phyloP scores from a whole-genome alignment of 164 flowering plant genomes.

The Protea cynaroides region DNA sequence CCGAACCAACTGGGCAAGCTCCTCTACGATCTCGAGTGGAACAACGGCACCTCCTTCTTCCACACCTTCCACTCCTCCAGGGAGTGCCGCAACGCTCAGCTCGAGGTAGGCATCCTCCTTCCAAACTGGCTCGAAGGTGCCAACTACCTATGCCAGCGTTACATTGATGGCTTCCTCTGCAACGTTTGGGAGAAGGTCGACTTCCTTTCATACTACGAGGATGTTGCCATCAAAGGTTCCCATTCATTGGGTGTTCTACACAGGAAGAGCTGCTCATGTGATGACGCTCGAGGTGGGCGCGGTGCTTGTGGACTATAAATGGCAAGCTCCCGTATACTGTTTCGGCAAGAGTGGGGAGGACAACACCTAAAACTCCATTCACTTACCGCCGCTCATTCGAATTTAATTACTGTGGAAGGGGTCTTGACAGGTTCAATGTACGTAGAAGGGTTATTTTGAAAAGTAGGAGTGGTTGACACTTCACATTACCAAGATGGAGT shows the following conservation, averaged over 20 bases:
- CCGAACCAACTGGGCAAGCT: conserved; percentile 52
- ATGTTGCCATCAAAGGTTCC: conserved; percentile 63
- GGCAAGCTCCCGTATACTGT: conserved; percentile 84
- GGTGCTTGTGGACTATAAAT: conserved; percentile 54
- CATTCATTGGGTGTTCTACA: conserved; percentile 69
- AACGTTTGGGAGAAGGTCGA: conserved; percentile 82
- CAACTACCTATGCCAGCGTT: conserved; percentile 49
- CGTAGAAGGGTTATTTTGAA: too few species aligned
- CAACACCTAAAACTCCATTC: not conserved
- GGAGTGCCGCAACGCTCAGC: conserved; percentile 23
- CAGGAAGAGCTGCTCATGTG: conserved; percentile 72
- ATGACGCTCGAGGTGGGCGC: conserved; percentile 86
- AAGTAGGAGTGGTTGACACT: too few species aligned
- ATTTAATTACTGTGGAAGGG: not conserved
- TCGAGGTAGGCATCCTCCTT: conserved; percentile 64
- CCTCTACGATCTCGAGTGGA: conserved; percentile 64
- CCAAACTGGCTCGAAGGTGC: conserved; percentile 89
- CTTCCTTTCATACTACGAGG: conserved; percentile 76
- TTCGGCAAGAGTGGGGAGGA: conserved; percentile 27
- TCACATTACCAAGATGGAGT: too few species aligned
- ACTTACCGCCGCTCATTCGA: not conserved
- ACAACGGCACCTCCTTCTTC: conserved; percentile 65
- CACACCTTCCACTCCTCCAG: conserved; percentile 32
- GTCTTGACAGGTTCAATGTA: conserved; percentile 6
- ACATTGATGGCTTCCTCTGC: conserved; percentile 67